phyloP scores from a whole-genome alignment of 192 early-diverging fungal species.

The Podila clonocystis region DNA sequence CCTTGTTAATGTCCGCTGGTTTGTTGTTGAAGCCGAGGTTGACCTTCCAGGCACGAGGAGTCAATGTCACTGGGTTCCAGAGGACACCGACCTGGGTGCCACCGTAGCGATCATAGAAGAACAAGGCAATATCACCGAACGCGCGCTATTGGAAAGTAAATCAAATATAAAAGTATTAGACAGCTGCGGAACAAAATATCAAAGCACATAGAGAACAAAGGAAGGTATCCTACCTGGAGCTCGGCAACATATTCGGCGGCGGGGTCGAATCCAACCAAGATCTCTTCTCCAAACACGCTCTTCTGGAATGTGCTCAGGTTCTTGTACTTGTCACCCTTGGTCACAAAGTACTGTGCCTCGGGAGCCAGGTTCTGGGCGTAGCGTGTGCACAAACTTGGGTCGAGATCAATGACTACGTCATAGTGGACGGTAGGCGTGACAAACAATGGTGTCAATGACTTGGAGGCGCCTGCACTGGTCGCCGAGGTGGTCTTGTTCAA shows the following conservation, averaged over 20 bases:
- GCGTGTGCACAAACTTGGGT: constrained; percentile 63
- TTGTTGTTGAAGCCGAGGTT: constrained; percentile 66
- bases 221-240: constrained; percentile 56
- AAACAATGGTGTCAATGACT: constrained; percentile 72
- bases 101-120: constrained; percentile 82
- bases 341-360: constrained; percentile 56
- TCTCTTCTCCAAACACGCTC: constrained; percentile 65
- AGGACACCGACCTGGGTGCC: constrained; percentile 77
- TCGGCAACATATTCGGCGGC: constrained; percentile 75
- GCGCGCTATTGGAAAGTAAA: constrained; percentile 31
- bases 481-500: constrained; percentile 29
- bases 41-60: constrained; percentile 73
- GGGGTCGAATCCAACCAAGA: constrained; percentile 81
- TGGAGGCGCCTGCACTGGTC: constrained; percentile 26
- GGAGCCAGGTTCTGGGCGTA: constrained; percentile 70
- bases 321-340: constrained; percentile 72
- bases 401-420: constrained; percentile 77
- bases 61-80: constrained; percentile 66
- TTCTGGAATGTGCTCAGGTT: constrained; percentile 67
- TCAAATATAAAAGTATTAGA: neutral
- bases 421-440: constrained; percentile 84
- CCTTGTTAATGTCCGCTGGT: constrained; percentile 59
- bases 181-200: neutral
- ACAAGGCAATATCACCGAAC: constrained; percentile 71
- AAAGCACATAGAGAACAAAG: neutral